Conservation (phyloP, 192 early-diverging fungal species). For the Linnemannia schmuckeri region DNA sequence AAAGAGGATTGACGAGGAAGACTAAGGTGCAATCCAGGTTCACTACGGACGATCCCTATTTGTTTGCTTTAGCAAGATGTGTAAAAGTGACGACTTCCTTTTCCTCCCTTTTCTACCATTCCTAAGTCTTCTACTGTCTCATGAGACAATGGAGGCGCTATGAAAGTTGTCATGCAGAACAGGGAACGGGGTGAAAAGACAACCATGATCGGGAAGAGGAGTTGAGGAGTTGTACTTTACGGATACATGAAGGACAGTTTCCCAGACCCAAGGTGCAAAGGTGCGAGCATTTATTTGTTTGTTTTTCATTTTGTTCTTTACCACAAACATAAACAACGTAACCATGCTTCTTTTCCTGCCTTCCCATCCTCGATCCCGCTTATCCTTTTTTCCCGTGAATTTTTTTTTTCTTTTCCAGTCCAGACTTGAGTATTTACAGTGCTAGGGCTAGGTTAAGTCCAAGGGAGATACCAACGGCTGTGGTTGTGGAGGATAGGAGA, state of each 20-base stretch:
- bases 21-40: not conserved
- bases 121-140: not conserved
- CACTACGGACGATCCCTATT: not conserved
- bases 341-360: not conserved
- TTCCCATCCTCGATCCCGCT: not conserved
- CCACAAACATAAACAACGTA: not conserved
- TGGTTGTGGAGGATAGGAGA: not conserved
- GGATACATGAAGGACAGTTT: not conserved
- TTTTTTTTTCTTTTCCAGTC: not conserved
- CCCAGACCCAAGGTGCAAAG: not conserved
- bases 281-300: not conserved
- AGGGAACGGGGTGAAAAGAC: not conserved
- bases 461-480: constrained; percentile 4
- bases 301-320: not conserved
- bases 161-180: not conserved
- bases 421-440: not conserved
- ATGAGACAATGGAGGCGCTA: not conserved
- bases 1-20: not conserved
- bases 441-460: not conserved
- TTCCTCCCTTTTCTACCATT: not conserved
- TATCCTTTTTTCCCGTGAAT: not conserved
- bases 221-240: not conserved
- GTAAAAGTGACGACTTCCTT: not conserved
- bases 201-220: not conserved
- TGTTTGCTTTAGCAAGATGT: not conserved